Evolutionary conservation across 805 yeast genomes (phyloP), one percentile per base, ranked within the genome.

Genomic region (Lipomyces sp.): DNA sequence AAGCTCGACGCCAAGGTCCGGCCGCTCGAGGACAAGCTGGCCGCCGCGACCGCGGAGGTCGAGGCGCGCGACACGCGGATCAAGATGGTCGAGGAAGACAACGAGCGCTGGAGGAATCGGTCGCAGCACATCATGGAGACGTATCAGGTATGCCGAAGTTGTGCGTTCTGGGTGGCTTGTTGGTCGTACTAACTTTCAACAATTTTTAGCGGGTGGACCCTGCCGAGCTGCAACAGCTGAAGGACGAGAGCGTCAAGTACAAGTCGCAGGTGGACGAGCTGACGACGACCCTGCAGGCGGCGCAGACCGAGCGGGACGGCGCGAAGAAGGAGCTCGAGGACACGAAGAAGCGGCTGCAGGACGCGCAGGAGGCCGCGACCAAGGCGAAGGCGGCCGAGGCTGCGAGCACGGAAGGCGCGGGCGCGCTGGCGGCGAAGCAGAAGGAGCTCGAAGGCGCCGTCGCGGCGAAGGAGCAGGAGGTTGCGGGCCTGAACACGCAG

Each of bases 51-150:
- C 4, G 70, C 75, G 16, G 73, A 76, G 16, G 51, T 75, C 10
- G 76, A 71, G 13, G 74, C 78, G 14, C 79, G 77, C 47, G 75
- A 73, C 18, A 75, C 78, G 61, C 76, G 78, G 48, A 61, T 83
- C 36, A 64, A 65, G 38, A 65, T 78, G 23, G 61, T 75, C 7
- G 68, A 70, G 34, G 79, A 79, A 54, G 87, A 84, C 53, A 72
- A 74, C 45, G 77, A 76, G n/a, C 71, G 79, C 22, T 79, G 86
- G 81, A 80, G 78, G 65, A 68, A 66, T 13, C 74, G 81, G 53
- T 67, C 80, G 5, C 75, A 75, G 46, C 77, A 75, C 45, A 65
- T 78, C 39, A 53, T 76, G 54, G 70, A 70, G 47, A 75, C 71
- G 45, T 72, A 71, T 51, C 75, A 74, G 40, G 50, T 51, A 24